Percentiles rank a stretch among this genome's conserved stretches.
These are phyloP conservation scores for Eleusine coracana DNA, from an alignment of 176 grass and related monocot genomes.

Conservation along the genomic window DNA sequence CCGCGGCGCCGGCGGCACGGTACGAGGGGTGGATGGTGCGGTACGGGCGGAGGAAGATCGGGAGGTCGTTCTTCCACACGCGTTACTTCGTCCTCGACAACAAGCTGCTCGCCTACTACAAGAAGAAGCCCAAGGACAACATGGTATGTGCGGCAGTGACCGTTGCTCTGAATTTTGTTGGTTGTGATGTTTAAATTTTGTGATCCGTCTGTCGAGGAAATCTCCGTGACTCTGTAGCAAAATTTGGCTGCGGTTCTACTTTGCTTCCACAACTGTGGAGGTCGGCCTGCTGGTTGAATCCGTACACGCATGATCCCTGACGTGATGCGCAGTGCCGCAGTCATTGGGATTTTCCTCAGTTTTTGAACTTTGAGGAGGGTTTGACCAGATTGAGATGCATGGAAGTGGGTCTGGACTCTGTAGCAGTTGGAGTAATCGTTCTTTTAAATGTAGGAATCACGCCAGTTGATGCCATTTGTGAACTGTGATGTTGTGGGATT, in stretches of 20 bases:
- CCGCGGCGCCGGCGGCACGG: slow-evolving; percentile 34
- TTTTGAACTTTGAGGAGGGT: slow-evolving; percentile 15
- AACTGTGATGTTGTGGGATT: slow-evolving; percentile 7
- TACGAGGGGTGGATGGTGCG: slow-evolving; percentile 88
- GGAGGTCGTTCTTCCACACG: slow-evolving; percentile 70
- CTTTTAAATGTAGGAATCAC: slow-evolving; percentile 7
- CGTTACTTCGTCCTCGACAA: slow-evolving; percentile 86
- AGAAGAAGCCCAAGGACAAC: slow-evolving; percentile 78
- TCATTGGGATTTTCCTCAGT: not conserved
- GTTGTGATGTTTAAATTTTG: not conserved
- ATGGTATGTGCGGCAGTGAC: slow-evolving; percentile 44
- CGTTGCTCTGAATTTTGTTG: not conserved
- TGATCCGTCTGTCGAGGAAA: not conserved
- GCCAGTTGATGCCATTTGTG: slow-evolving; percentile 3
- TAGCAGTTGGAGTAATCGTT: not conserved
- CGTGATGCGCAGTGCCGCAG: not conserved
- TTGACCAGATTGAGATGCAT: slow-evolving; percentile 25
- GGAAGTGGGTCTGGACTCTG: not conserved
- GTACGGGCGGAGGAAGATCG: slow-evolving; percentile 86
- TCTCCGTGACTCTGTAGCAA: not conserved
- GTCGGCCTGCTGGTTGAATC: not conserved
- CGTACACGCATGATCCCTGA: not conserved
- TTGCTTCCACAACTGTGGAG: not conserved
- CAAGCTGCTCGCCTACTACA: slow-evolving; percentile 75
- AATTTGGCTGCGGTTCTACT: not conserved